Evolutionary conservation across 768 basidiomycete genomes (phyloP).

Genomic region (Hemileccinum impolitum): DNA sequence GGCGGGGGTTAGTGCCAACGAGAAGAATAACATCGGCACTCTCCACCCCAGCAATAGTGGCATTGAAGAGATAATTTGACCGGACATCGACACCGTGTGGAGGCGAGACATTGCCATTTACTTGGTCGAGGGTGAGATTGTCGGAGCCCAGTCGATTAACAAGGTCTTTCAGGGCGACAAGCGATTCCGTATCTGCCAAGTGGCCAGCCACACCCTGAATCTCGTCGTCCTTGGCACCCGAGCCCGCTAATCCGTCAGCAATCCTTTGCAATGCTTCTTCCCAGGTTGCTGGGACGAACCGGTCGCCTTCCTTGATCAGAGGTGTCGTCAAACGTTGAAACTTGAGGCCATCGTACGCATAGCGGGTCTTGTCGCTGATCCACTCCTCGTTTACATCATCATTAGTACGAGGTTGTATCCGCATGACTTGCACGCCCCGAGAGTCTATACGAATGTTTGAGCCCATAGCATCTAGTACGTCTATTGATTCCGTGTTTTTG

Average conservation of each 20-base stretch:
- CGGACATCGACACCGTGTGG: constrained; percentile 85
- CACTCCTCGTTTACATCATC: constrained; percentile 99
- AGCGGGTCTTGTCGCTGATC: constrained; percentile 99
- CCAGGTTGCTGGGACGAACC: constrained; percentile 90
- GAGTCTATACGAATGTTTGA: constrained; percentile 97
- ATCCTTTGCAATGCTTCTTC: constrained; percentile 81
- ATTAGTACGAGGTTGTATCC: constrained; percentile 92
- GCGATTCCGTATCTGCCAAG: constrained; percentile 89
- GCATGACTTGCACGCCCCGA: constrained; percentile 94
- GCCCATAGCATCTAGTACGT: constrained; percentile 93
- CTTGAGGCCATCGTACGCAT: constrained; percentile 91
- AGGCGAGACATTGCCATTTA: constrained; percentile 63
- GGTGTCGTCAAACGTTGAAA: constrained; percentile 95
- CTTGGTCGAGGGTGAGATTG: constrained; percentile 80
- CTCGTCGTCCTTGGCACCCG: constrained; percentile 86
- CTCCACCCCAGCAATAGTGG: constrained; percentile 87
- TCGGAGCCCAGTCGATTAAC: constrained; percentile 93
- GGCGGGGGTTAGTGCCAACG: constrained; percentile 94
- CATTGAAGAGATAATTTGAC: constrained; percentile 95
- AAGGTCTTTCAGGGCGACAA: constrained; percentile 92
- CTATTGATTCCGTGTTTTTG: constrained; percentile 95
- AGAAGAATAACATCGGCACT: constrained; percentile 90
- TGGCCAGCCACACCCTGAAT: constrained; percentile 94
- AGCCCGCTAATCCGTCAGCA: constrained; percentile 69
- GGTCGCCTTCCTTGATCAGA: constrained; percentile 85